A percentile compares a stretch with the other conserved stretches of the same genome.
These are phyloP conservation scores for Gardenia jasminoides DNA, from an alignment of 257 asterid genomes.

Conservation along the genomic window DNA sequence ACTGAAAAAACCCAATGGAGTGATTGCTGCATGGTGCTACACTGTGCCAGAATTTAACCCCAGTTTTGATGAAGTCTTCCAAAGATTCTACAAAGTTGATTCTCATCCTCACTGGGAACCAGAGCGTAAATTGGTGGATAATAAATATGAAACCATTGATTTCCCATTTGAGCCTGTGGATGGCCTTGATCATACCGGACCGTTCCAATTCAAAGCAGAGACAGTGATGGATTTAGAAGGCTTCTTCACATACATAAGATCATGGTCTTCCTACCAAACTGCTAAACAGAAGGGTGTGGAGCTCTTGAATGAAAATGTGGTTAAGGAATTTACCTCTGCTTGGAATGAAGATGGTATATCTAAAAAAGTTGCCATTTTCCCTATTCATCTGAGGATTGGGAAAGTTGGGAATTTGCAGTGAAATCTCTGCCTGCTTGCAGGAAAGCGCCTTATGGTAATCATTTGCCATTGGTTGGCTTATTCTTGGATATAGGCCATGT, in stretches of 20 bases:
- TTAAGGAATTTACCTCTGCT: constrained; percentile 45
- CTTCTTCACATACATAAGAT: constrained; percentile 47
- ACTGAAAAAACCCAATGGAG: constrained; percentile 61
- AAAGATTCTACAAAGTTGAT: constrained; percentile 26
- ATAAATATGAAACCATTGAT: constrained; percentile 49
- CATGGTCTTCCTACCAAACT: constrained; percentile 75
- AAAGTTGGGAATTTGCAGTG: constrained; percentile 41
- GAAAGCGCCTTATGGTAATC: neutral
- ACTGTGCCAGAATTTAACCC: constrained; percentile 49
- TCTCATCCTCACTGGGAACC: constrained; percentile 35
- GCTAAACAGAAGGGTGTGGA: constrained; percentile 75
- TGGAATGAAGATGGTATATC: constrained; percentile 55
- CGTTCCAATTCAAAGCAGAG: constrained; percentile 49
- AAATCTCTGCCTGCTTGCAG: neutral
- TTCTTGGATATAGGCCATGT: too few species aligned
- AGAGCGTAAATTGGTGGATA: constrained; percentile 40
- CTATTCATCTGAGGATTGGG: constrained; percentile 69
- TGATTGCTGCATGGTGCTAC: constrained; percentile 83
- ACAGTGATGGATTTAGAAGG: constrained; percentile 58
- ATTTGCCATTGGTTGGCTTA: neutral
- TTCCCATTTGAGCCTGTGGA: constrained; percentile 66
- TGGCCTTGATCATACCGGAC: constrained; percentile 56
- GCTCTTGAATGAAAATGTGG: constrained; percentile 42
- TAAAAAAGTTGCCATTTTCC: constrained; percentile 43
- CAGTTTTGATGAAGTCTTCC: constrained; percentile 39